Evolutionary conservation across 805 yeast genomes (phyloP), one percentile per base, ranked within the genome.

Genomic region (Candida nitratophila): DNA sequence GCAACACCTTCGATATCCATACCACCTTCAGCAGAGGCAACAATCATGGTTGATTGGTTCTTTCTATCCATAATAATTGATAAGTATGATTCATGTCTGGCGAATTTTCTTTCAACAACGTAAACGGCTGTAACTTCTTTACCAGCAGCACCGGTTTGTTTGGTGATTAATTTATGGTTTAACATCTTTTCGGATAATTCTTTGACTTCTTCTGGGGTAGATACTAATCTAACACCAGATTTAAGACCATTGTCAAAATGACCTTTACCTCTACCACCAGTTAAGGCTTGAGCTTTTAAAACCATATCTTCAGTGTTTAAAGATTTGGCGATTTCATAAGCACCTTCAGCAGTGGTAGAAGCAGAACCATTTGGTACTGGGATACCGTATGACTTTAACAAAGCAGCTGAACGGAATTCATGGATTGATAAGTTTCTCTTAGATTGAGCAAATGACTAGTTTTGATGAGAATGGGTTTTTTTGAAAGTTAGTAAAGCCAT

Each of bases 181-280:
- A 93, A 74, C 96, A 91, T 90, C 69, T 90, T 81, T 55, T 73
- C 77, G 46, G 98, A 93, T 60, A 86, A 75, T 63, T 83, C 84
- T 66, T 74, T 76, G 47, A 95, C 96, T 72, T 91, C 90, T 61
- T 83, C 84, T 37, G 96, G 81, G 46, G 90, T 73, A 46, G 82
- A 73, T 56, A 87, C 86, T 69, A 93, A 76, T 71, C 88, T 85
- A 60, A 93, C 96, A 74, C 99, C 99, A 42, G 97, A 96, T 72
- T 91, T 81, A 64, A 87, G 80, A 43, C 99, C 99, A 58, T 81
- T 82, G 71, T 90, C 96, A 54, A 93, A 90, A 69, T 87, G 90
- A 51, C 99, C 99, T 70, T 93, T 93, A 71, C 99, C 99, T 71
- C 99, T 83, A 63, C 99, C 99, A 71, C 99, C 99, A 47, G 99